Evolutionary conservation across 805 yeast species (phyloP).

Genomic region (Nakazawaea anatomiae): DNA sequence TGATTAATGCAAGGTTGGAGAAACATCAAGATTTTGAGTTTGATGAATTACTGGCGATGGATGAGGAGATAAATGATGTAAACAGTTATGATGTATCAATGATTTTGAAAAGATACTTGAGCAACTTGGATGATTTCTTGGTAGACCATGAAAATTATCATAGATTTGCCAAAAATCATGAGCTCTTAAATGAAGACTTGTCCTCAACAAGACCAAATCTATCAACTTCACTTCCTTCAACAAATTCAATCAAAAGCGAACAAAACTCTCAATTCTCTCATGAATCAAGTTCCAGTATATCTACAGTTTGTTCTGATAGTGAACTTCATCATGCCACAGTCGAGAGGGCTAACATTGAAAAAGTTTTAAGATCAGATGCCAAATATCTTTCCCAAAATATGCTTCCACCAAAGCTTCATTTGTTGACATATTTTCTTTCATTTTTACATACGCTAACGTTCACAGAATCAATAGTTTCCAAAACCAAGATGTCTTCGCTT

Average conservation of each 20-base stretch:
- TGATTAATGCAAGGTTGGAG: conserved; percentile 14
- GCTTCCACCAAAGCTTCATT: conserved; percentile 24
- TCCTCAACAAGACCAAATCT: background rate
- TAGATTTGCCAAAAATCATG: background rate
- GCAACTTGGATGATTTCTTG: conserved; percentile 23
- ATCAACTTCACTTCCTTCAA: conserved; percentile 4
- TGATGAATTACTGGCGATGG: conserved; percentile 16
- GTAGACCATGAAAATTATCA: conserved; percentile 17
- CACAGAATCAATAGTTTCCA: conserved; percentile 16
- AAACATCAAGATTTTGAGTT: background rate
- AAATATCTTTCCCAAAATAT: conserved; percentile 8
- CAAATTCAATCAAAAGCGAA: conserved; percentile 6
- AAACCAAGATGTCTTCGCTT: conserved; percentile 30
- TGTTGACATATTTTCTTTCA: conserved; percentile 22
- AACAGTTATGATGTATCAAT: conserved; percentile 30
- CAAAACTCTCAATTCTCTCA: conserved; percentile 11
- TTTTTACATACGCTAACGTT: conserved; percentile 20
- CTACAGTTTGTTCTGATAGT: conserved; percentile 4
- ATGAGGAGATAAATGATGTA: conserved; percentile 14
- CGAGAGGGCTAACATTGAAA: background rate
- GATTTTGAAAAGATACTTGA: conserved; percentile 29
- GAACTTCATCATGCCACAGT: background rate
- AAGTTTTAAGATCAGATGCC: background rate
- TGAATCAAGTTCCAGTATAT: conserved; percentile 9
- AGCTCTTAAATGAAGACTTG: background rate